phyloP scores from a whole-genome alignment of 2,329 filamentous ascomycete genomes.

The Cladobotryum protrusum region DNA sequence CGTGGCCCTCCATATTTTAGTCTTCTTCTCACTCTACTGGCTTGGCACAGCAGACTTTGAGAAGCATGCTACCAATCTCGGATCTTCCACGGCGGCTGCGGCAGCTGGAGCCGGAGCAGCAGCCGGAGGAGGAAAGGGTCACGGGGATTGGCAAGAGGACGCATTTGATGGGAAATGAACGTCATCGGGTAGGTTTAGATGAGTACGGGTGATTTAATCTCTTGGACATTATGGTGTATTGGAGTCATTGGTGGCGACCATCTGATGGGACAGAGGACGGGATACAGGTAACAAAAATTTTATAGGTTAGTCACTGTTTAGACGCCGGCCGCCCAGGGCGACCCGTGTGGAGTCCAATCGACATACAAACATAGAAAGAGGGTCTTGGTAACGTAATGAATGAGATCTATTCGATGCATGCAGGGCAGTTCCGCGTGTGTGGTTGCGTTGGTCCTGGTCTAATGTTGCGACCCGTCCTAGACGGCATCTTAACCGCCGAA shows the following conservation, averaged over 20 bases:
- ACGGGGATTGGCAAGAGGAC: conserved; percentile 59
- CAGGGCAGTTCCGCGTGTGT: no score
- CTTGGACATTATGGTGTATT: conserved; percentile 6
- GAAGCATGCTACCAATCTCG: conserved; percentile 51
- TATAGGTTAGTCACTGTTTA: background rate
- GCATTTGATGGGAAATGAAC: conserved; percentile 42
- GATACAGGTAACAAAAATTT: background rate
- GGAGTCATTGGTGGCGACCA: no score
- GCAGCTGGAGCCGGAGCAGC: conserved; percentile 30
- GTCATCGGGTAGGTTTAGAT: no score
- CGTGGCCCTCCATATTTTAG: conserved; percentile 76
- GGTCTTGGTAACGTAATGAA: no score
- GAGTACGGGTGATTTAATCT: background rate
- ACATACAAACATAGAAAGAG: no score
- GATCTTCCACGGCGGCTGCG: conserved; percentile 40
- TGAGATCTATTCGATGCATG: no score
- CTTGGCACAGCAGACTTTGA: conserved; percentile 64
- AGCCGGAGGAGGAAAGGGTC: conserved; percentile 21
- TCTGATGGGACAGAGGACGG: no score
- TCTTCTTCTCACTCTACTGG: conserved; percentile 84
- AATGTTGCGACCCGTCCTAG: no score
- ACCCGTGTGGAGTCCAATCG: background rate
- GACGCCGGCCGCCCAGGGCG: conserved; percentile 11
- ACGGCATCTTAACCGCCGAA: no score
- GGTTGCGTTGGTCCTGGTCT: no score